Evolutionary conservation across 2,329 filamentous ascomycete genomes (phyloP).

Genomic region (Nemania bipapillata): DNA sequence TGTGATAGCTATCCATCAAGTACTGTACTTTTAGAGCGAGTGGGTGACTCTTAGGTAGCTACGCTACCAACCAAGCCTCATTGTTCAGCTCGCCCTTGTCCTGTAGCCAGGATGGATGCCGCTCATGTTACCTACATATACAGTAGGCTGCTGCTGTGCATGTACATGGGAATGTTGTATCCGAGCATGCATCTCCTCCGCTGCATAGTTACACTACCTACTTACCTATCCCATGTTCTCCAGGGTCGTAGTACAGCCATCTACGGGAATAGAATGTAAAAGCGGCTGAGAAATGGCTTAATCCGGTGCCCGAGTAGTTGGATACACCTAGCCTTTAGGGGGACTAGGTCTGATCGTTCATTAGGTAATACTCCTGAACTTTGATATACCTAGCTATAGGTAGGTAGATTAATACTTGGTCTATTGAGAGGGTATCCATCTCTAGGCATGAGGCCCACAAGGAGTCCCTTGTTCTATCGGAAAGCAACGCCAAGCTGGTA

Average conservation of each 20-base stretch:
- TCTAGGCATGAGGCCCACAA: too few relatives aligned
- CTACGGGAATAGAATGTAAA: neutral
- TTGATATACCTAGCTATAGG: too few relatives aligned
- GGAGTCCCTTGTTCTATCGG: neutral
- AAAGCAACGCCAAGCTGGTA: conserved; percentile 5
- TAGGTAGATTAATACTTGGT: neutral
- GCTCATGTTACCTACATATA: too few relatives aligned
- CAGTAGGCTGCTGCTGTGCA: neutral
- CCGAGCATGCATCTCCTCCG: neutral
- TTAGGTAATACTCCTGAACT: neutral
- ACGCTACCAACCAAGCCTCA: neutral
- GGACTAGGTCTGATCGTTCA: neutral
- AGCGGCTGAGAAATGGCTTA: neutral
- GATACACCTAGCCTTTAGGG: neutral
- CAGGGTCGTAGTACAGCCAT: neutral
- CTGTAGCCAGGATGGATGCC: neutral
- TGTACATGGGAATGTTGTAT: neutral
- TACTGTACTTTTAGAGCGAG: too few relatives aligned
- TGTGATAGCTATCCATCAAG: too few relatives aligned
- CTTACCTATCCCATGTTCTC: neutral
- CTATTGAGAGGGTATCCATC: neutral
- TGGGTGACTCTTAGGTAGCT: too few relatives aligned
- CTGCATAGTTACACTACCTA: neutral
- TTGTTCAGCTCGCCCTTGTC: neutral
- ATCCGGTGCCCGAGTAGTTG: neutral